Evolutionary conservation across 2,329 filamentous ascomycete species (phyloP).

Genomic region (Albifimbria verrucaria): DNA sequence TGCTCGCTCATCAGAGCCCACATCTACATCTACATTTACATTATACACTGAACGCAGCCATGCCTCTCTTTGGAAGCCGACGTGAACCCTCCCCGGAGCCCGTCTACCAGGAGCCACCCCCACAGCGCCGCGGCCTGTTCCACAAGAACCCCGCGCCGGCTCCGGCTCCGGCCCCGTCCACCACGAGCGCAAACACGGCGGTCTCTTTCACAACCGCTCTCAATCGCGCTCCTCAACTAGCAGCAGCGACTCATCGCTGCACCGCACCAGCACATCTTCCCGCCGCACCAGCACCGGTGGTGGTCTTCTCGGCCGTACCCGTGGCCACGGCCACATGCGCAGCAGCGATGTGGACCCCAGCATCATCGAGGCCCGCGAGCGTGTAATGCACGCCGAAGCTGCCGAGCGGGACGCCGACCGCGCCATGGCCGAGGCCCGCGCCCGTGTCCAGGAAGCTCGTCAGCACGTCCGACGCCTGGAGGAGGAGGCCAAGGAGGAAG

Average conservation of each 20-base stretch:
- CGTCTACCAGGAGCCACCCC: constrained; percentile 23
- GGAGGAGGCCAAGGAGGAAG: constrained; percentile 63
- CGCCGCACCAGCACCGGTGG: constrained; percentile 13
- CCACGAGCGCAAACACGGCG: constrained; percentile 19
- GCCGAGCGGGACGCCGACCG: constrained; percentile 65
- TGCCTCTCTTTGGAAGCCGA: constrained; percentile 28
- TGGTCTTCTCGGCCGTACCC: constrained; percentile 40
- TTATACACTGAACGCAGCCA: constrained; percentile 11
- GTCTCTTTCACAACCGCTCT: constrained; percentile 32
- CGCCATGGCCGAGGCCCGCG: constrained; percentile 55
- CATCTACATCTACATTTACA: neutral
- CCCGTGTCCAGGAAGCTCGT: constrained; percentile 58
- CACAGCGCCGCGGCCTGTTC: constrained; percentile 7
- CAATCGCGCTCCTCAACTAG: constrained; percentile 17
- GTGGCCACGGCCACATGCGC: constrained; percentile 37
- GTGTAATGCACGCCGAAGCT: constrained; percentile 58
- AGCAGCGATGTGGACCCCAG: constrained; percentile 53
- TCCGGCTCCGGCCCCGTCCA: constrained; percentile 12
- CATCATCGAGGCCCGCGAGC: constrained; percentile 59
- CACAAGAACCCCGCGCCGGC: constrained; percentile 5
- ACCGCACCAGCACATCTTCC: constrained; percentile 7
- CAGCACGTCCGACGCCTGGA: constrained; percentile 63
- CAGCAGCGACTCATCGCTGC: constrained; percentile 8
- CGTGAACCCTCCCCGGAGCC: constrained; percentile 28
- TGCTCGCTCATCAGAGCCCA: no score